phyloP scores from a whole-genome alignment of 1,139 yeast species.

The Arxiozyma telluris region DNA sequence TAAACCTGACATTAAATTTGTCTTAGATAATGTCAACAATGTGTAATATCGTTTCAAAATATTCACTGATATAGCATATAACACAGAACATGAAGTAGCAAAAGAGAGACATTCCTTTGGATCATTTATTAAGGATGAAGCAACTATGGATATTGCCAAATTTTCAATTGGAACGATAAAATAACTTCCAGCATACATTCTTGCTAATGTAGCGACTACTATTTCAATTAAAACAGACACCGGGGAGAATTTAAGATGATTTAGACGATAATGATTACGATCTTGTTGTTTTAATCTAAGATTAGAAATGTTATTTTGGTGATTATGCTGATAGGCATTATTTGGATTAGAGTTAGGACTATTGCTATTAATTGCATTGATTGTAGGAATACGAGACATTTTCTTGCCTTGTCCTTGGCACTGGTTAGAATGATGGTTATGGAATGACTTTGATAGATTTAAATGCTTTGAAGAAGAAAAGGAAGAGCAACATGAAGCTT shows the following conservation, averaged over 20 bases:
- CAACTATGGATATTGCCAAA: constrained; percentile 24
- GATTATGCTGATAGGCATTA: neutral
- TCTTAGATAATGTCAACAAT: neutral
- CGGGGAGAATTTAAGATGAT: neutral
- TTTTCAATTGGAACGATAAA: constrained; percentile 22
- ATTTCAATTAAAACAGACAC: neutral
- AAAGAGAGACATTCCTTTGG: constrained; percentile 23
- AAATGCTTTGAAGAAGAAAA: neutral
- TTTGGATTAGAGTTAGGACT: neutral
- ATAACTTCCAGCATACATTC: constrained; percentile 16
- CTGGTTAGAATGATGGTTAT: neutral
- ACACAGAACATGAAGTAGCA: constrained; percentile 24
- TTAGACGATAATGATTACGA: neutral
- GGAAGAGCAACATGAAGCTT: neutral
- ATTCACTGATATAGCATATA: constrained; percentile 21
- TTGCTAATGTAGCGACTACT: constrained; percentile 17
- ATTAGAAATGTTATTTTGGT: neutral
- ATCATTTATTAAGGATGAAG: constrained; percentile 27
- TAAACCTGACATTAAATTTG: neutral
- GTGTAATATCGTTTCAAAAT: neutral
- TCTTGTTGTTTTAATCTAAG: neutral
- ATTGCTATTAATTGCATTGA: neutral
- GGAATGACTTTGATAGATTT: neutral
- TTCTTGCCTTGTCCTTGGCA: too few relatives aligned
- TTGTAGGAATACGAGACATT: too few relatives aligned